Conservation (phyloP, 164 flowering plant species). For the Kalanchoe fedtschenkoi region DNA sequence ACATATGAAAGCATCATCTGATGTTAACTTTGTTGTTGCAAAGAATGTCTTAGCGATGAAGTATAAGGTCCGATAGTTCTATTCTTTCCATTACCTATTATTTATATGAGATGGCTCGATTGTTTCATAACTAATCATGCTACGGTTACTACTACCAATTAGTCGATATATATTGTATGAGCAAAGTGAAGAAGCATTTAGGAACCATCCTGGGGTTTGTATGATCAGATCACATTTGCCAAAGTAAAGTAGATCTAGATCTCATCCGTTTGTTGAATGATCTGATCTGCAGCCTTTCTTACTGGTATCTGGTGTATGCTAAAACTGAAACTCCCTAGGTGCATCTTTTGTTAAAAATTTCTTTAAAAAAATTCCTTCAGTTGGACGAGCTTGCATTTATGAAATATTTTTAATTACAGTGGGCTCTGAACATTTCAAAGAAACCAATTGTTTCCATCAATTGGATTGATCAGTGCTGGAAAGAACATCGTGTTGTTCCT, state of each 20-base stretch:
- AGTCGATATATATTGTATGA: not conserved
- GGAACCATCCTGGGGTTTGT: not conserved
- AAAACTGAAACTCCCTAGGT: not conserved
- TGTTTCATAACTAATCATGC: not conserved
- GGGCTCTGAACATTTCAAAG: slow-evolving; percentile 63
- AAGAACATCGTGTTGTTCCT: slow-evolving; percentile 88
- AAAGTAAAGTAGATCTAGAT: not conserved
- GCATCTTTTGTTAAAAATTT: not conserved
- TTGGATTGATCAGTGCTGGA: slow-evolving; percentile 90
- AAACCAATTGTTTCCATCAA: slow-evolving; percentile 65
- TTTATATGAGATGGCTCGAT: not conserved
- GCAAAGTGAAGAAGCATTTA: not conserved
- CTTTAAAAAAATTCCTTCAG: not conserved
- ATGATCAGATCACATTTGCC: not conserved
- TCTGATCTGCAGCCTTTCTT: not conserved
- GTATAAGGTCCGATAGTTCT: slow-evolving; percentile 54
- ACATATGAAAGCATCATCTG: slow-evolving; percentile 45
- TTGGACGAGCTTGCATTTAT: not conserved
- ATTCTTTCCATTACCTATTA: not conserved
- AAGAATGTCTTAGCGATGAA: slow-evolving; percentile 83
- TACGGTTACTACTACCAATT: not conserved
- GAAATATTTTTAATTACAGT: slow-evolving; percentile 34
- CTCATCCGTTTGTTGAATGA: not conserved
- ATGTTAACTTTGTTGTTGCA: slow-evolving; percentile 73
- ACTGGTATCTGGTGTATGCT: not conserved